Conservation (phyloP, 805 yeast species). For the Candida pseudoglaebosa region DNA sequence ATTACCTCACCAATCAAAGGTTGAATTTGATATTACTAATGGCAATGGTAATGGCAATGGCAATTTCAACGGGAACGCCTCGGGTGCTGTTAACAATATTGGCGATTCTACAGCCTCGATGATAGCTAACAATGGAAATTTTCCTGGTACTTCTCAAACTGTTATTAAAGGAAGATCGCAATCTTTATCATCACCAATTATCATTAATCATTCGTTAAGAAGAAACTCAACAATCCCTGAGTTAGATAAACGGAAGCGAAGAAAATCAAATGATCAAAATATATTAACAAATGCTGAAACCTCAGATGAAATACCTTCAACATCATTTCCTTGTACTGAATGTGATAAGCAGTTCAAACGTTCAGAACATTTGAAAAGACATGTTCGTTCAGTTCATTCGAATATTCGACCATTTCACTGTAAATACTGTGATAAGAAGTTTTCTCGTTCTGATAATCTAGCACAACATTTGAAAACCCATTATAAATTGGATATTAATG, state of each 20-base stretch:
- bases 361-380: constrained; percentile 41
- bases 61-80: not conserved
- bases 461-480: constrained; percentile 45
- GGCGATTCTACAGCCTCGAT: not conserved
- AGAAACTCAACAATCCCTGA: constrained; percentile 4
- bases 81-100: not conserved
- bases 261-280: constrained; percentile 4
- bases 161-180: constrained; percentile 5
- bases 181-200: constrained; percentile 2
- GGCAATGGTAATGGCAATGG: not conserved
- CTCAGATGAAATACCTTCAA: not conserved
- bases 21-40: constrained; percentile 2
- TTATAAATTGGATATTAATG: constrained; percentile 28
- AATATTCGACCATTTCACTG: constrained; percentile 43
- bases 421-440: constrained; percentile 42
- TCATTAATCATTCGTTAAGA: not conserved
- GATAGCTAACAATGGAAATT: constrained; percentile 1
- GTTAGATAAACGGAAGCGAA: constrained; percentile 1
- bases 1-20: constrained; percentile 3
- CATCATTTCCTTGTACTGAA: constrained; percentile 39
- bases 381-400: constrained; percentile 41
- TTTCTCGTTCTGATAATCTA: constrained; percentile 39
- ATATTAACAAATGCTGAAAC: not conserved
- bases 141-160: not conserved
- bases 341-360: constrained; percentile 42